Evolutionary conservation across 2,329 filamentous ascomycete species (phyloP), one percentile per base, ranked within the genome.

Genomic region (Thelonectria blattea): DNA sequence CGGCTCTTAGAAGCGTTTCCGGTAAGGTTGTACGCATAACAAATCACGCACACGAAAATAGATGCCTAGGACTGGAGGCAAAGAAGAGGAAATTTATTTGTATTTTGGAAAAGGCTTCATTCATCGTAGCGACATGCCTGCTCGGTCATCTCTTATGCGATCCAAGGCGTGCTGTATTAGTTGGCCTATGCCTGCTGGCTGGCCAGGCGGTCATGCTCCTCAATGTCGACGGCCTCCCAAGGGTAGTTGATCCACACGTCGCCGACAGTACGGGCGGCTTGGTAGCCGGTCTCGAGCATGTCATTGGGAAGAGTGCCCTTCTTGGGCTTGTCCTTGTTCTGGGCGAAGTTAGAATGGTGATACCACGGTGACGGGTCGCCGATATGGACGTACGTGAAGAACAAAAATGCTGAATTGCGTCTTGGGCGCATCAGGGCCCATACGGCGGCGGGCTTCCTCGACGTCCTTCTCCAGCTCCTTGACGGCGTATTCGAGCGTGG

Each of bases 221-320:
- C 92, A 73, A 98, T 97, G 75, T 97, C 91, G 34, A 80, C 90
- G 45, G 95, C 95, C 81, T 98, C 95, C 95, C 95, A 99, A 15
- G 95, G 95, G 80, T 99, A 99, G 84, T 92, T 96, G 76, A 98
- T 98, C 95, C 95, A 99, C 67, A 93, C 89, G 78, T 99, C 94
- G n/a, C 85, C 86, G 32, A 96, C 91, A 6, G 94, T 98, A 73
- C 90, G 83, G 20, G 95, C 92, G 20, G 95, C 95, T 68, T 91
- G 78, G 79, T 99, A 99, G 71, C 90, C 84, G 58, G 85, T 85
- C 56, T 88, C 79, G 65, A 94, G 82, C 85, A 98, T 92, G 39
- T 92, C 88, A 18, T 86, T 73, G 11, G 95, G 93, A 58, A 99
- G 83, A 18, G 79, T 80, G 55, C 95, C 95, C 85, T 97, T 97